Conservation (phyloP, 2,329 filamentous ascomycete species). For the Whalleya microplaca region DNA sequence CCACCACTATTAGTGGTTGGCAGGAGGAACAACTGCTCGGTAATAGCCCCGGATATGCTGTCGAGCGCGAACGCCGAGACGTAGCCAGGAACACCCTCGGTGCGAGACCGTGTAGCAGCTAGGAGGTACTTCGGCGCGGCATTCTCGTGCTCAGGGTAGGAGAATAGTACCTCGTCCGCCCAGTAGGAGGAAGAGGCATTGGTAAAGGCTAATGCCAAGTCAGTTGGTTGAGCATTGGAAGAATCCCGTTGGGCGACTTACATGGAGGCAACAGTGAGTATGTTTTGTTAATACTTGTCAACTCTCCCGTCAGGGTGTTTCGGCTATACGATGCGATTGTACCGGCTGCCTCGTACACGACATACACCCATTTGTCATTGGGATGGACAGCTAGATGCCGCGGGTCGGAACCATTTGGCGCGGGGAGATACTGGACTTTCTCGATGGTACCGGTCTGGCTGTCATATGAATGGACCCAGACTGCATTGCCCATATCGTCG, state of each 20-base stretch:
- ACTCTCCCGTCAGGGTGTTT: conserved; percentile 24
- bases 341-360: conserved; percentile 33
- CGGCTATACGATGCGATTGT: conserved; percentile 31
- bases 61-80: conserved; percentile 36
- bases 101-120: conserved; percentile 27
- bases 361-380: conserved; percentile 33
- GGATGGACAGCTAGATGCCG: conserved; percentile 36
- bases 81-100: conserved; percentile 29
- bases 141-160: conserved; percentile 10
- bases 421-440: conserved; percentile 25
- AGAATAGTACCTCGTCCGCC: conserved; percentile 32
- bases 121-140: conserved; percentile 28
- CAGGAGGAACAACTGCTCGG: conserved; percentile 32
- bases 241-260: conserved; percentile 2
- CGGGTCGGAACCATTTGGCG: conserved; percentile 29
- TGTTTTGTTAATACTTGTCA: conserved; percentile 17
- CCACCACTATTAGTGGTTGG: conserved; percentile 36
- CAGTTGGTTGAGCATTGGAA: background rate
- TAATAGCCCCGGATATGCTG: conserved; percentile 28
- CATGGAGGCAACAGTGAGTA: background rate
- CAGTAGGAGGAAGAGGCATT: conserved; percentile 31
- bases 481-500: conserved; percentile 37
- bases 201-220: conserved; percentile 11
- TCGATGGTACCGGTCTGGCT: conserved; percentile 20
- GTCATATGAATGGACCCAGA: conserved; percentile 36